A percentile compares a stretch with the other conserved stretches of the same genome.
phyloP scores from a whole-genome alignment of 495 filamentous ascomycete genomes.

The Stereocaulon alpinum region DNA sequence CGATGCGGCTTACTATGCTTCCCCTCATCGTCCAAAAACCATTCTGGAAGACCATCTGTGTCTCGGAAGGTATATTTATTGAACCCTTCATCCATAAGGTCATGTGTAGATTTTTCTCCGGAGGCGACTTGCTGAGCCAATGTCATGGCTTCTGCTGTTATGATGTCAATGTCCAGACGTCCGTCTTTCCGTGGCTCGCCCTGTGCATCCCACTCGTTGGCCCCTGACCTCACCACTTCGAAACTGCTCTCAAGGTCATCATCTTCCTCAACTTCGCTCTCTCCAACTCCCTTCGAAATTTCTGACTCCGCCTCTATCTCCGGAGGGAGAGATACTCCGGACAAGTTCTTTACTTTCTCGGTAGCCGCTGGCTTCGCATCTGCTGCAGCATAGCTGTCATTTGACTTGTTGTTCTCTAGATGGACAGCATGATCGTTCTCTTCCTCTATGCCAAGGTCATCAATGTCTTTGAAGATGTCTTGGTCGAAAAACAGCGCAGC shows the following conservation, averaged over 20 bases:
- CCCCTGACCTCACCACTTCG: slow-evolving; percentile 34
- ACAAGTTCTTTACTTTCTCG: background rate
- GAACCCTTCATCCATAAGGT: slow-evolving; percentile 82
- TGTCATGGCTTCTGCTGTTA: slow-evolving; percentile 97
- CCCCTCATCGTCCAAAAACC: slow-evolving; percentile 91
- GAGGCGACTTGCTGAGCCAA: slow-evolving; percentile 87
- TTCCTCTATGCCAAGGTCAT: slow-evolving; percentile 42
- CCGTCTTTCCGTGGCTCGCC: slow-evolving; percentile 59
- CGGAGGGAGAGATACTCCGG: background rate
- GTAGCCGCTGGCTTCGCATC: slow-evolving; percentile 14
- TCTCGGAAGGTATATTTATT: slow-evolving; percentile 89
- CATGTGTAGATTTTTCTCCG: slow-evolving; percentile 65
- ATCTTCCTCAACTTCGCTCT: slow-evolving; percentile 21
- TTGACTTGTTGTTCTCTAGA: slow-evolving; percentile 28
- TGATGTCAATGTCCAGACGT: slow-evolving; percentile 83
- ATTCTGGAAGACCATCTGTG: slow-evolving; percentile 85
- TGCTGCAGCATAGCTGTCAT: slow-evolving; percentile 15
- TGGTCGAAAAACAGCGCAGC: slow-evolving; percentile 88
- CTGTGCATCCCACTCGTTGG: slow-evolving; percentile 51
- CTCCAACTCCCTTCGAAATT: background rate
- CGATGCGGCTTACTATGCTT: slow-evolving; percentile 74
- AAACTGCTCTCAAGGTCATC: slow-evolving; percentile 31
- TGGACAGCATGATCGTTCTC: slow-evolving; percentile 43
- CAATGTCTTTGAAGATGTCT: slow-evolving; percentile 82
- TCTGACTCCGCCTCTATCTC: background rate